phyloP scores from a whole-genome alignment of 192 early-diverging fungal species.

The Umbelopsis isabellina region DNA sequence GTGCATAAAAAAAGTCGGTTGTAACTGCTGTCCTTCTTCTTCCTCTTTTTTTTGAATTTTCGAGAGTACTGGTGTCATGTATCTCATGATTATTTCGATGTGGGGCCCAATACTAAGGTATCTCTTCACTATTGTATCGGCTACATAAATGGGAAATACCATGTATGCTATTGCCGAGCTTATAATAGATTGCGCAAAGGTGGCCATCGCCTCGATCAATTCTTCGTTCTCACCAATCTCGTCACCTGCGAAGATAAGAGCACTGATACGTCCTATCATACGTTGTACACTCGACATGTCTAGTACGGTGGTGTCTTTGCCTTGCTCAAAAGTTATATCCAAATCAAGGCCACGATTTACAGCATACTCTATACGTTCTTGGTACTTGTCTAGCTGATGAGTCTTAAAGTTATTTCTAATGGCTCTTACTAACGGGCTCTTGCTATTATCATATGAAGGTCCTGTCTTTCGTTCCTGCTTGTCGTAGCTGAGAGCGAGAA shows the following conservation, averaged over 20 bases:
- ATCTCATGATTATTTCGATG: conserved; percentile 30
- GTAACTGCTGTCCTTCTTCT: background rate
- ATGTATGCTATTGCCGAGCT: conserved; percentile 10
- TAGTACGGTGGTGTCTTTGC: background rate
- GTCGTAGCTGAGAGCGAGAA: conserved; percentile 20
- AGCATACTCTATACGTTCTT: conserved; percentile 25
- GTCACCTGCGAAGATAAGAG: conserved; percentile 26
- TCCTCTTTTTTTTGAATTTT: background rate
- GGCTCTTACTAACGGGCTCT: conserved; percentile 11
- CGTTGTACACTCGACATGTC: conserved; percentile 7
- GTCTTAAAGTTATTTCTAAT: conserved; percentile 28
- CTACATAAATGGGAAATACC: conserved; percentile 11
- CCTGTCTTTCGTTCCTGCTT: background rate
- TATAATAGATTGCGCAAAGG: conserved; percentile 21
- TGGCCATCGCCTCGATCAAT: conserved; percentile 25
- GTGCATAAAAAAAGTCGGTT: conserved; percentile 20
- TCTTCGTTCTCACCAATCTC: conserved; percentile 19
- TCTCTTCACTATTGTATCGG: conserved; percentile 15
- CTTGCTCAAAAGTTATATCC: conserved; percentile 1
- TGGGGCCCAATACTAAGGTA: conserved; percentile 19
- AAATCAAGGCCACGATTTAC: conserved; percentile 7
- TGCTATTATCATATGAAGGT: background rate
- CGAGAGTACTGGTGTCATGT: conserved; percentile 19
- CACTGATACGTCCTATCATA: conserved; percentile 14
- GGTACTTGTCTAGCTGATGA: conserved; percentile 19